Conservation (phyloP, 768 basidiomycete species). For the Rhodosporidiobolus sp. region DNA sequence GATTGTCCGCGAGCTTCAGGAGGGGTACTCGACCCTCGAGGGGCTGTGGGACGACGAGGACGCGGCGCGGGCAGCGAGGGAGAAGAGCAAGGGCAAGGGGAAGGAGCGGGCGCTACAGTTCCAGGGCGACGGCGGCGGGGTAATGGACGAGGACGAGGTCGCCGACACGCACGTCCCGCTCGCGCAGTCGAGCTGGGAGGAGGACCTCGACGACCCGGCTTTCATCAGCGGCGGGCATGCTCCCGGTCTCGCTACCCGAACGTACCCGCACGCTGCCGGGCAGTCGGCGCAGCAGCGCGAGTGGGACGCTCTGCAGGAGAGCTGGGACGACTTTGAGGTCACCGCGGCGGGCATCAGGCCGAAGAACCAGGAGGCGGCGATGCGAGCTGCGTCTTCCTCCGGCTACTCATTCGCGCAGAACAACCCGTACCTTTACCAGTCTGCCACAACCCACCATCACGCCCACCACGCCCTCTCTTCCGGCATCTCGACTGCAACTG, state of each 20-base stretch:
- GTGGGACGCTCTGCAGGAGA: conserved; percentile 69
- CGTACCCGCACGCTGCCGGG: background rate
- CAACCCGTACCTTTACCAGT: conserved; percentile 36
- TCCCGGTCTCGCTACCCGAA: background rate
- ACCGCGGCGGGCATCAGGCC: conserved; percentile 62
- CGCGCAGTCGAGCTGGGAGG: conserved; percentile 43
- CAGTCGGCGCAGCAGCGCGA: conserved; percentile 46
- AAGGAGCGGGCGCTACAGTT: conserved; percentile 26
- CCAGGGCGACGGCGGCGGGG: conserved; percentile 44
- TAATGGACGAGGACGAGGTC: conserved; percentile 21
- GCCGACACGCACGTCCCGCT: conserved; percentile 38
- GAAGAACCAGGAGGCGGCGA: conserved; percentile 47
- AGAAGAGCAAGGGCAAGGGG: conserved; percentile 16
- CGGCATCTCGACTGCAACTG: background rate
- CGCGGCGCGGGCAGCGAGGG: conserved; percentile 15
- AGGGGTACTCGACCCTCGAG: conserved; percentile 22
- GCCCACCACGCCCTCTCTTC: conserved; percentile 5
- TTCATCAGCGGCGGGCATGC: conserved; percentile 38
- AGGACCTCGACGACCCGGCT: conserved; percentile 43
- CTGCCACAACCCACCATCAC: conserved; percentile 31
- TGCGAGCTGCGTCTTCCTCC: conserved; percentile 12
- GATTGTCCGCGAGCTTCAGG: conserved; percentile 13
- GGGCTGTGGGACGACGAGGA: conserved; percentile 45
- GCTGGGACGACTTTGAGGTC: conserved; percentile 81
- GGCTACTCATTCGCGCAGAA: conserved; percentile 34